These are phyloP conservation scores for Clitopilus passeckerianus DNA, from an alignment of 768 basidiomycete species.

Conservation along the genomic window DNA sequence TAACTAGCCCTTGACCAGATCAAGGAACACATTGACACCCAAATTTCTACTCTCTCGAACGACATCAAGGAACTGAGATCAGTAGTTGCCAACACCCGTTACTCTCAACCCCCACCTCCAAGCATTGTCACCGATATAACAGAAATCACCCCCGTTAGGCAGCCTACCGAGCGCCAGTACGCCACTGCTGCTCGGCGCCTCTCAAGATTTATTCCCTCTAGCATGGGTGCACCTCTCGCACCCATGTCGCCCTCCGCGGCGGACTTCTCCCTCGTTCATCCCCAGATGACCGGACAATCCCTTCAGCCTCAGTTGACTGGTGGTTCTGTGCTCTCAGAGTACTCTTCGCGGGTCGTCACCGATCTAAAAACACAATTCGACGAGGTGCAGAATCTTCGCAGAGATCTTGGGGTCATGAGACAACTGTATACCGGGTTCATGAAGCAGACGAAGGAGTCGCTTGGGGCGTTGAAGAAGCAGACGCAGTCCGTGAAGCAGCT, in stretches of 20 bases:
- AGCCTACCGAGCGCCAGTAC: conserved; percentile 76
- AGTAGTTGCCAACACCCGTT: conserved; percentile 48
- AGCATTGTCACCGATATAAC: conserved; percentile 50
- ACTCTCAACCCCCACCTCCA: conserved; percentile 44
- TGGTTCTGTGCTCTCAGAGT: conserved; percentile 67
- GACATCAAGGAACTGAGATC: conserved; percentile 88
- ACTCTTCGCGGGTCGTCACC: conserved; percentile 65
- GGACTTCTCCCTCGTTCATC: conserved; percentile 30
- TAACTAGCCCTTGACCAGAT: conserved; percentile 90
- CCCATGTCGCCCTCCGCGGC: conserved; percentile 19
- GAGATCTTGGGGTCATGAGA: conserved; percentile 90
- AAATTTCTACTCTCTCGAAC: conserved; percentile 78
- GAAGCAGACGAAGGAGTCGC: conserved; percentile 83
- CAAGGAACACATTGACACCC: conserved; percentile 94
- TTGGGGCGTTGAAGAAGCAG: conserved; percentile 74
- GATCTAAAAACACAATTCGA: conserved; percentile 93
- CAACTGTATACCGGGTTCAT: conserved; percentile 95
- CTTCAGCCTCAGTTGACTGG: conserved; percentile 73
- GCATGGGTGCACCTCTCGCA: conserved; percentile 19
- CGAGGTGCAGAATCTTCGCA: conserved; percentile 89
- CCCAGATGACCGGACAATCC: conserved; percentile 66
- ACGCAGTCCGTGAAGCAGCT: conserved; percentile 87
- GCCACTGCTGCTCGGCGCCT: conserved; percentile 68
- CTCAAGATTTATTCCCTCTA: conserved; percentile 61
- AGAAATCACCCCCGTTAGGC: conserved; percentile 52